phyloP scores from a whole-genome alignment of 129 eudicot genomes.

The Tanacetum coccineum region DNA sequence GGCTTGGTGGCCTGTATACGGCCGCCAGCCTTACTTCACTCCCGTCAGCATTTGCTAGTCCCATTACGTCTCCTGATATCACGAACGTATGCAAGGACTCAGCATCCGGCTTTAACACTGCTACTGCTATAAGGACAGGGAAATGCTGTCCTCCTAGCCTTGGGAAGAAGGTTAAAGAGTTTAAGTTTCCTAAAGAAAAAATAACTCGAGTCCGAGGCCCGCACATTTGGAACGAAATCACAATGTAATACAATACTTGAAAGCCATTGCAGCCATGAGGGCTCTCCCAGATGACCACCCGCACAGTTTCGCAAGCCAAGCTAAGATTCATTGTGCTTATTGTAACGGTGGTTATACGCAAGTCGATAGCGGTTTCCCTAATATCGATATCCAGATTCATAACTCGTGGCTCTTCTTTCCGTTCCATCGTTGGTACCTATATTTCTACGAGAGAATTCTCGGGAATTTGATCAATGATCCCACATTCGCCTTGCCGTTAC shows the following conservation, averaged over 20 bases:
- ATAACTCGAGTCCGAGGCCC: slow-evolving; percentile 13
- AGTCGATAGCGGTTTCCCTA: slow-evolving; percentile 25
- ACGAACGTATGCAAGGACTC: slow-evolving; percentile 17
- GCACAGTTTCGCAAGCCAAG: slow-evolving; percentile 39
- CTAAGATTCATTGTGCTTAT: slow-evolving; percentile 48
- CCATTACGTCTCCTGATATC: slow-evolving; percentile 23
- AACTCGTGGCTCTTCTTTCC: slow-evolving; percentile 56
- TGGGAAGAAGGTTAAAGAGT: neutral
- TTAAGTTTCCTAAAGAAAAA: neutral
- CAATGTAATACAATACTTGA: slow-evolving; percentile 24
- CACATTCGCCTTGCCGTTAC: slow-evolving; percentile 46
- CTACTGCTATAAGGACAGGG: neutral
- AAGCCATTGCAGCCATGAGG: slow-evolving; percentile 37
- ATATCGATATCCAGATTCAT: slow-evolving; percentile 36
- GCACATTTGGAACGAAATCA: slow-evolving; percentile 24
- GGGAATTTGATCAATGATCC: slow-evolving; percentile 30
- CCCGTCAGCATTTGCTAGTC: slow-evolving; percentile 5
- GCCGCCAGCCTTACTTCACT: neutral
- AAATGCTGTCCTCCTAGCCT: slow-evolving; percentile 23
- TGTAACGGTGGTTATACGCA: slow-evolving; percentile 38
- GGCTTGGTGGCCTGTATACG: slow-evolving; percentile 38
- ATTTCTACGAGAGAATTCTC: slow-evolving; percentile 41
- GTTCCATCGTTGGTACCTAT: slow-evolving; percentile 43
- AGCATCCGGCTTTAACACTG: neutral
- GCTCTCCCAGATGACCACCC: slow-evolving; percentile 43